Evolutionary conservation across 306 rosid genomes (phyloP).

Genomic region (Boehmeria nivea): DNA sequence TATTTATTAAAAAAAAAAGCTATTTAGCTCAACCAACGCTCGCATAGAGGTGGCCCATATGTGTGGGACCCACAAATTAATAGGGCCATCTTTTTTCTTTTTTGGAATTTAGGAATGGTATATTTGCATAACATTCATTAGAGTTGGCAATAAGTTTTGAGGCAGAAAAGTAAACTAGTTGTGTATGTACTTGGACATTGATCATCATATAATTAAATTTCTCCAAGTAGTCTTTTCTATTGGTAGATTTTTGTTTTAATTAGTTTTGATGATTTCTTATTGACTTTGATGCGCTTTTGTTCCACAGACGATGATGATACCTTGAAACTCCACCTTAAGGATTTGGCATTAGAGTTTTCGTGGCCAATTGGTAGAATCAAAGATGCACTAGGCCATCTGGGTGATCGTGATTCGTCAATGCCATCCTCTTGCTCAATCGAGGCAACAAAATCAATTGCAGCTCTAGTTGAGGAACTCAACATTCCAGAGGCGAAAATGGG

Average conservation of each 20-base stretch:
- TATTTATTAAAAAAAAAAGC: too few species aligned
- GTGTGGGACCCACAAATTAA: too few species aligned
- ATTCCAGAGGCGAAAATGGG: slow-evolving; percentile 63
- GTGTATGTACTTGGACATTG: too few species aligned
- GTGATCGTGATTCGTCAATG: slow-evolving; percentile 25
- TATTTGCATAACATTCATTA: too few species aligned
- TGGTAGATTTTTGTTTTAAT: background rate
- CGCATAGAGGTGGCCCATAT: too few species aligned
- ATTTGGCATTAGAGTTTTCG: slow-evolving; percentile 60
- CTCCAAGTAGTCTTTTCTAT: background rate
- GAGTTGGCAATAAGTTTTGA: too few species aligned
- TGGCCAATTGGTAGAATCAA: slow-evolving; percentile 64
- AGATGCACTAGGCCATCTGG: slow-evolving; percentile 43
- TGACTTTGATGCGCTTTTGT: slow-evolving; percentile 4
- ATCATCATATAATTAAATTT: background rate
- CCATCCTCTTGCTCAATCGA: slow-evolving; percentile 66
- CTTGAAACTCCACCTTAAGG: slow-evolving; percentile 64
- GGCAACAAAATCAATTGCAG: slow-evolving; percentile 44
- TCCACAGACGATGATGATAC: slow-evolving; percentile 47
- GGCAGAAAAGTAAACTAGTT: too few species aligned
- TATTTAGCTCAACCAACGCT: too few species aligned
- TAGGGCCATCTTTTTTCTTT: too few species aligned
- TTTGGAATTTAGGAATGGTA: too few species aligned
- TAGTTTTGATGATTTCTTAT: slow-evolving; percentile 1
- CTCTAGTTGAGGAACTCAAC: slow-evolving; percentile 54